Evolutionary conservation across 805 yeast genomes (phyloP).

Genomic region (Saturnispora dispora): DNA sequence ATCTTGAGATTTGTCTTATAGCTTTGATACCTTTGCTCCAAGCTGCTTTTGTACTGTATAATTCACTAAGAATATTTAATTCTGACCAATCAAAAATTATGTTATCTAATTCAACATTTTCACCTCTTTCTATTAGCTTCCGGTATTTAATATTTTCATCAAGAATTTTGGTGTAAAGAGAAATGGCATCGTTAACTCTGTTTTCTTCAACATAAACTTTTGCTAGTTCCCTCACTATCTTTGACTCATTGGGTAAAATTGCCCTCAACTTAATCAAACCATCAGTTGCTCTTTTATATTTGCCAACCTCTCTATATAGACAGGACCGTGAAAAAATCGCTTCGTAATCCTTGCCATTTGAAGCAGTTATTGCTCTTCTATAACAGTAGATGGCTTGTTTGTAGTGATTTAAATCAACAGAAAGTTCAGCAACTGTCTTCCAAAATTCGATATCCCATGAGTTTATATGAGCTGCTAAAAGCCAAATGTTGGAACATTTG

Average conservation of each 20-base stretch:
- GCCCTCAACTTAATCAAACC: conserved; percentile 54
- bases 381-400: conserved; percentile 78
- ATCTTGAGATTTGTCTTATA: conserved; percentile 65
- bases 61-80: conserved; percentile 72
- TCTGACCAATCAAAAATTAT: conserved; percentile 81
- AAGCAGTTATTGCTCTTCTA: conserved; percentile 47
- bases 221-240: conserved; percentile 53
- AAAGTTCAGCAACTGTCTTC: conserved; percentile 64
- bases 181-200: conserved; percentile 66
- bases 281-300: conserved; percentile 62
- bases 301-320: conserved; percentile 57
- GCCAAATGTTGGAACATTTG: conserved; percentile 75
- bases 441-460: conserved; percentile 72
- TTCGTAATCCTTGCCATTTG: conserved; percentile 38
- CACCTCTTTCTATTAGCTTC: conserved; percentile 17
- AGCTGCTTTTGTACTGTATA: conserved; percentile 61
- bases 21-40: conserved; percentile 55
- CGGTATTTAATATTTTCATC: conserved; percentile 47
- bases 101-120: conserved; percentile 20
- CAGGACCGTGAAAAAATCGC: conserved; percentile 57
- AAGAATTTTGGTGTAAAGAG: conserved; percentile 53
- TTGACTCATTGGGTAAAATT: conserved; percentile 49
- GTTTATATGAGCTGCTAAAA: conserved; percentile 69
- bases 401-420: conserved; percentile 54
- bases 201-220: conserved; percentile 42